Conservation (phyloP, 2,329 filamentous ascomycete genomes). For the Ophiocordyceps australis region DNA sequence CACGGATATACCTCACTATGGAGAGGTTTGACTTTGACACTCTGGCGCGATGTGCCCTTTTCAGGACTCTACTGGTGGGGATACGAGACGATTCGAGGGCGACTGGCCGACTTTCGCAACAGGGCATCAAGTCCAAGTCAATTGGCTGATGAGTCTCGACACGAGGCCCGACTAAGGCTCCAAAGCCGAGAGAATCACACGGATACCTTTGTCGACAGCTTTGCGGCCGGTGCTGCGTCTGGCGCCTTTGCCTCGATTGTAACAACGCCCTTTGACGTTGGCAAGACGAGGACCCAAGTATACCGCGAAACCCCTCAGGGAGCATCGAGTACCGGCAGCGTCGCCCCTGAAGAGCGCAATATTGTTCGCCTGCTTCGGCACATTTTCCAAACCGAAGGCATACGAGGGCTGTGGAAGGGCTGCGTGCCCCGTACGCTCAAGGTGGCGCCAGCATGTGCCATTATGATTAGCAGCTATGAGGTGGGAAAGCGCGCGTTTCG, state of each 20-base stretch:
- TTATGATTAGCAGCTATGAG: conserved; percentile 98
- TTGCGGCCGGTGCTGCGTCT: conserved; percentile 66
- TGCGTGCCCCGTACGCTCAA: conserved; percentile 88
- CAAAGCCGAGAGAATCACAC: conserved; percentile 52
- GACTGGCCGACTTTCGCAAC: conserved; percentile 51
- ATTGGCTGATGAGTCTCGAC: conserved; percentile 15
- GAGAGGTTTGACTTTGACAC: conserved; percentile 74
- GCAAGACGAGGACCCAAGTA: conserved; percentile 88
- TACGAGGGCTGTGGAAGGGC: conserved; percentile 67
- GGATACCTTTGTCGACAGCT: conserved; percentile 74
- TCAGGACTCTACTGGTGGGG: conserved; percentile 97
- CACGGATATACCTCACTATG: conserved; percentile 73
- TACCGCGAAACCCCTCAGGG: conserved; percentile 34
- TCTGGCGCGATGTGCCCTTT: conserved; percentile 96
- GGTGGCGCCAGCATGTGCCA: conserved; percentile 89
- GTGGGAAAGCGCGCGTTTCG: conserved; percentile 80
- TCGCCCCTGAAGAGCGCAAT: conserved; percentile 51
- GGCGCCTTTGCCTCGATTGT: conserved; percentile 74
- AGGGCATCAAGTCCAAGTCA: no score
- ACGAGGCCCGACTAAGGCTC: conserved; percentile 29
- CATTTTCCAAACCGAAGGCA: conserved; percentile 75
- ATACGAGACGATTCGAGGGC: conserved; percentile 67
- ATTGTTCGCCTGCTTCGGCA: conserved; percentile 79
- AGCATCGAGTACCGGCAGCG: conserved; percentile 8
- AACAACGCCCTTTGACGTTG: conserved; percentile 92